Conservation (phyloP, 2,329 filamentous ascomycete species). For the Daldinia eschscholtzii region DNA sequence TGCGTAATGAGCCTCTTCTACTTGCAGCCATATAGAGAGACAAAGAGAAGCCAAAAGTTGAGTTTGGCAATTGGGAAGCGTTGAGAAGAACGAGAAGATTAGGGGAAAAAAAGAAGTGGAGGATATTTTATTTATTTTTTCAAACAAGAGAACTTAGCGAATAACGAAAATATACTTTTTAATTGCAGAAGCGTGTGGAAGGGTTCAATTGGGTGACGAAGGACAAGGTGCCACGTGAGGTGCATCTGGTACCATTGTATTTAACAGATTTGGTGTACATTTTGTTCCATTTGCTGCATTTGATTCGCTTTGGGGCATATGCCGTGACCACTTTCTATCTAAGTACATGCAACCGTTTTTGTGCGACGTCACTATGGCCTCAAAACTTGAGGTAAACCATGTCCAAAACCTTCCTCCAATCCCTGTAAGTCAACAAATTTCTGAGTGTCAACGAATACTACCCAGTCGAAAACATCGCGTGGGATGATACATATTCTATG, state of each 20-base stretch:
- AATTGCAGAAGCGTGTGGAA: constrained; percentile 23
- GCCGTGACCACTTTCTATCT: neutral
- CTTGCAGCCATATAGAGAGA: constrained; percentile 39
- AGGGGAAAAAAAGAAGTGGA: constrained; percentile 20
- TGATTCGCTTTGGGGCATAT: constrained; percentile 1
- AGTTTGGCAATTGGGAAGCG: constrained; percentile 13
- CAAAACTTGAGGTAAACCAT: constrained; percentile 9
- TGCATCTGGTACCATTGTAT: constrained; percentile 15
- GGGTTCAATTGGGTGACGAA: constrained; percentile 32
- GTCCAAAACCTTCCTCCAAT: neutral
- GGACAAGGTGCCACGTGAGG: constrained; percentile 27
- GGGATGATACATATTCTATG: neutral
- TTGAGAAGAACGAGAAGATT: constrained; percentile 16
- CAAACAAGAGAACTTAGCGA: constrained; percentile 14
- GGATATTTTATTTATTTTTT: constrained; percentile 20
- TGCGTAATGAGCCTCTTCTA: constrained; percentile 49
- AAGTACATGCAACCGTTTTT: neutral
- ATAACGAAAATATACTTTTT: constrained; percentile 18
- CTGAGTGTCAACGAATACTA: neutral
- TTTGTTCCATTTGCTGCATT: neutral
- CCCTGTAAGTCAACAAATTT: neutral
- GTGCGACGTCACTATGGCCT: constrained; percentile 37
- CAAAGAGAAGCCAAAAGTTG: constrained; percentile 6
- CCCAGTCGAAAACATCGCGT: neutral
- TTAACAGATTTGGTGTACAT: neutral